These are phyloP conservation scores for Huntiella bhutanensis DNA, from an alignment of 2,329 filamentous ascomycete genomes.

Conservation along the genomic window DNA sequence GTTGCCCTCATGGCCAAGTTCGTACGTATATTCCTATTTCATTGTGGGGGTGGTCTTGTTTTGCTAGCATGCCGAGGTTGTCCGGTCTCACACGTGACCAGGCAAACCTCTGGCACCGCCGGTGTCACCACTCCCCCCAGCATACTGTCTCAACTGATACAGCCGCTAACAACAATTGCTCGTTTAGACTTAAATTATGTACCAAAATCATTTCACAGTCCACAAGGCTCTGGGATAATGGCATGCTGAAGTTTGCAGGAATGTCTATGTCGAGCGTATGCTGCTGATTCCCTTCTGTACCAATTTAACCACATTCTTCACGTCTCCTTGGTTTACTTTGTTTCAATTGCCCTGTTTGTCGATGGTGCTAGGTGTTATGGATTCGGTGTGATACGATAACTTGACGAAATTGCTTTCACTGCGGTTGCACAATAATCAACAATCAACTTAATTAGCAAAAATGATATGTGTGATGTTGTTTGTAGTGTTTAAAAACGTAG, in stretches of 20 bases:
- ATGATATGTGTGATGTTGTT: too few relatives aligned
- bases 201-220: constrained; percentile 12
- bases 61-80: too few relatives aligned
- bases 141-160: too few relatives aligned
- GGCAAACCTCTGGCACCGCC: too few relatives aligned
- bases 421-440: neutral
- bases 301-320: constrained; percentile 13
- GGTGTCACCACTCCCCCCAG: too few relatives aligned
- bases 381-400: constrained; percentile 6
- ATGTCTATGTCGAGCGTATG: constrained; percentile 11
- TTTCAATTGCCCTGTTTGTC: neutral
- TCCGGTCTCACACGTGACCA: too few relatives aligned
- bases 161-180: too few relatives aligned
- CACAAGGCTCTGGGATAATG: constrained; percentile 12
- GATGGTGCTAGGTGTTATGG: neutral
- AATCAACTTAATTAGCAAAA: constrained; percentile 9
- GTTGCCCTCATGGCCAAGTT: constrained; percentile 89
- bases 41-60: neutral
- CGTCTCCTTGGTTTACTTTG: constrained; percentile 9
- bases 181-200: constrained; percentile 11
- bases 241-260: constrained; percentile 12
- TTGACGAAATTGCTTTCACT: neutral
- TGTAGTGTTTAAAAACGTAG: too few relatives aligned
- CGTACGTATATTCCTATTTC: constrained; percentile 30
- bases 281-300: constrained; percentile 12